phyloP scores from a whole-genome alignment of 768 basidiomycete species.

The Leccinum aurantiacum region DNA sequence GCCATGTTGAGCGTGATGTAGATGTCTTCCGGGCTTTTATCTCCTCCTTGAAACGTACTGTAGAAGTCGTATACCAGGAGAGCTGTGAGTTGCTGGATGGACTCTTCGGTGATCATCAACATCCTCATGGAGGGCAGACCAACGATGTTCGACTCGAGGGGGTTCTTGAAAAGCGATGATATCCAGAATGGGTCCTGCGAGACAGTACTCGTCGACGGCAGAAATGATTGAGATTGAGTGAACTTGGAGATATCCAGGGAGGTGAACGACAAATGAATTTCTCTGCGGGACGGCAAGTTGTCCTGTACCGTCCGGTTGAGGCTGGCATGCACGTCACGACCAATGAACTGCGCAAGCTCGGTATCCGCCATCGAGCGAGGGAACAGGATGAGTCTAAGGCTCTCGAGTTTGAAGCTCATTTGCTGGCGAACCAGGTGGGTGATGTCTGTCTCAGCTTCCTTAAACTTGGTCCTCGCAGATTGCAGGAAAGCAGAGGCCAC shows the following conservation, averaged over 20 bases:
- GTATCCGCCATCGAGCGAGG: conserved; percentile 76
- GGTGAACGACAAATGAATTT: conserved; percentile 70
- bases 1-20: conserved; percentile 84
- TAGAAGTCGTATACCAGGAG: conserved; percentile 68
- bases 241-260: conserved; percentile 77
- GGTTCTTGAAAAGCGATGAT: conserved; percentile 55
- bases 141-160: conserved; percentile 71
- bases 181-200: conserved; percentile 58
- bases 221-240: conserved; percentile 56
- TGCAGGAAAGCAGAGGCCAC: conserved; percentile 85
- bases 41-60: conserved; percentile 61
- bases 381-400: conserved; percentile 70
- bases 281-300: conserved; percentile 51
- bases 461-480: conserved; percentile 69
- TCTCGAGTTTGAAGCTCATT: conserved; percentile 67
- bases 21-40: conserved; percentile 67
- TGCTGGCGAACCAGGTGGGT: conserved; percentile 67
- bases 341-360: conserved; percentile 76
- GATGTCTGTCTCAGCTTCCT: conserved; percentile 60
- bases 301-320: conserved; percentile 63
- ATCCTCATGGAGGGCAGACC: conserved; percentile 82
- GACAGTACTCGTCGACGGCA: conserved; percentile 38
- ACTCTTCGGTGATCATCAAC: conserved; percentile 74
- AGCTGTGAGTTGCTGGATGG: conserved; percentile 37
- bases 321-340: conserved; percentile 65